Evolutionary conservation across 345 rosid genomes (phyloP).

Genomic region (Ceriops decandra): DNA sequence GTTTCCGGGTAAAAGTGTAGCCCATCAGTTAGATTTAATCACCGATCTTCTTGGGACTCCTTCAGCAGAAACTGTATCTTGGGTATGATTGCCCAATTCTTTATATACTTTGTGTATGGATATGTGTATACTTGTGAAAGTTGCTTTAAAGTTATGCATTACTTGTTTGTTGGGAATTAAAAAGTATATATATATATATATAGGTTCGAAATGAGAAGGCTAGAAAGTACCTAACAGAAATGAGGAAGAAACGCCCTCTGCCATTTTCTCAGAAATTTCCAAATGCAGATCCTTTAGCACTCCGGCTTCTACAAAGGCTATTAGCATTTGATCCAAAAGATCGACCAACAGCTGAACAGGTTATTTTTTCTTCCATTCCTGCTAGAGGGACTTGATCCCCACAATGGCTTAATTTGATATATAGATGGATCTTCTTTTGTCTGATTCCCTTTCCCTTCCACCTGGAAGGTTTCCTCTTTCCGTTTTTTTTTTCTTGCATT

Average conservation of each 20-base stretch:
- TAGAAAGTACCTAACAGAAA: slow-evolving; percentile 72
- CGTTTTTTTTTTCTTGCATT: background rate
- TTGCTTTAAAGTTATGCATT: too few relatives aligned
- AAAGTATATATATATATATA: slow-evolving; percentile 2
- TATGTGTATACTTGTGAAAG: too few relatives aligned
- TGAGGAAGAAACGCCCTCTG: slow-evolving; percentile 73
- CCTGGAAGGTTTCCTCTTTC: slow-evolving; percentile 3
- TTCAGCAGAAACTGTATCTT: slow-evolving; percentile 72
- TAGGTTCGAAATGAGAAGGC: slow-evolving; percentile 98
- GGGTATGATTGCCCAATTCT: slow-evolving; percentile 38
- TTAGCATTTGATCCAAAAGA: slow-evolving; percentile 97
- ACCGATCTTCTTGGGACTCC: slow-evolving; percentile 98
- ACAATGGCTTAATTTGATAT: background rate
- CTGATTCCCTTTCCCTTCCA: background rate
- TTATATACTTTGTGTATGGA: too few relatives aligned
- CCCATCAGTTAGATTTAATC: slow-evolving; percentile 91
- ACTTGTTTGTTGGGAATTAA: too few relatives aligned
- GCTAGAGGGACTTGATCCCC: background rate
- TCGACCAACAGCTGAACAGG: slow-evolving; percentile 90
- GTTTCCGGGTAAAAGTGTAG: slow-evolving; percentile 98
- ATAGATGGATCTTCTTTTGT: background rate
- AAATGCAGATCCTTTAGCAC: slow-evolving; percentile 71
- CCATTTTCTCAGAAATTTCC: slow-evolving; percentile 83
- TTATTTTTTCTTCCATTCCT: slow-evolving; percentile 24
- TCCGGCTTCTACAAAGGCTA: slow-evolving; percentile 70